Evolutionary conservation across 257 asterid species (phyloP).

Genomic region (Coffea canephora): DNA sequence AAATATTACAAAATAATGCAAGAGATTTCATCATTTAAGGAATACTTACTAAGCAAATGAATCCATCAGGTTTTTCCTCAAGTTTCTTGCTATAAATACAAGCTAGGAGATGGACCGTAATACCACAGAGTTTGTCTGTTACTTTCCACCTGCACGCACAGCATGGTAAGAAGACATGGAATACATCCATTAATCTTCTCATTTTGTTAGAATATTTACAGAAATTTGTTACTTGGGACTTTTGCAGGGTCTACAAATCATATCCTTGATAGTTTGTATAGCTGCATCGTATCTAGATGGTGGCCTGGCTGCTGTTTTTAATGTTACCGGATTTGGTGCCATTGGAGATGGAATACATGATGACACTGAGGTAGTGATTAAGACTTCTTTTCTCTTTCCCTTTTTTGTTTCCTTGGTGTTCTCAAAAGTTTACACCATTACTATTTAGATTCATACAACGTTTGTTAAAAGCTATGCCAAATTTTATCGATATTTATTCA

Average conservation of each 20-base stretch:
- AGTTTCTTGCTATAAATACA: not conserved
- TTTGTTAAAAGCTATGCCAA: no score
- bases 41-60: not conserved
- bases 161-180: slow-evolving; percentile 2
- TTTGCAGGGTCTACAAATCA: slow-evolving; percentile 14
- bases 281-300: not conserved
- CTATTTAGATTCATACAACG: not conserved
- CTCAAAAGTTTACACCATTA: not conserved
- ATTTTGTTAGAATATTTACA: no score
- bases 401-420: not conserved
- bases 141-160: not conserved
- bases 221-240: no score
- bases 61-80: not conserved
- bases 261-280: slow-evolving; percentile 6
- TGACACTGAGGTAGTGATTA: slow-evolving; percentile 16
- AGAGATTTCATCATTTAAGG: not conserved
- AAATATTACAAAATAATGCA: not conserved
- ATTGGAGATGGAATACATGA: slow-evolving; percentile 27
- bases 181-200: not conserved
- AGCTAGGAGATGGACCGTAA: not conserved
- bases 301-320: slow-evolving; percentile 14
- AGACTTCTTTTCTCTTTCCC: not conserved
- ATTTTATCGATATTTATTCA: no score
- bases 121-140: not conserved
- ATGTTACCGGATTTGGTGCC: slow-evolving; percentile 20